These are phyloP conservation scores for Apiospora rasikravindrae DNA, from an alignment of 2,329 filamentous ascomycete species.

Conservation along the genomic window DNA sequence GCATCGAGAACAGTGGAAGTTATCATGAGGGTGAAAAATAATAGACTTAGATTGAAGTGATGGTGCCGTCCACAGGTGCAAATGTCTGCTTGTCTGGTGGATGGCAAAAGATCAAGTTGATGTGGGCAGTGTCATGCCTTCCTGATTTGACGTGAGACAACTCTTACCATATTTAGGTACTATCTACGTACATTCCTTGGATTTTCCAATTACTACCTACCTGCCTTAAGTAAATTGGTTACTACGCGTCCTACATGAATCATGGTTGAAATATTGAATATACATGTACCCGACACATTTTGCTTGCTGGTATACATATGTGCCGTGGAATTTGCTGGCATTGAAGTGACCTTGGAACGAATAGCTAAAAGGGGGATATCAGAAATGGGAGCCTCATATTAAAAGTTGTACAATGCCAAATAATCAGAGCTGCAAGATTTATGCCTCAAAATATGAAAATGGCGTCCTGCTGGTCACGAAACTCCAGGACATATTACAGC, in stretches of 20 bases:
- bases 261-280: background rate
- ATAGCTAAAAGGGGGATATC: background rate
- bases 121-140: slow-evolving; percentile 8
- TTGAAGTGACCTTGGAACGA: background rate
- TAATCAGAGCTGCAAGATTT: background rate
- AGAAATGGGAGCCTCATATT: background rate
- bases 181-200: background rate
- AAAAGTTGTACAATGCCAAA: background rate
- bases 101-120: background rate
- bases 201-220: background rate
- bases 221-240: background rate
- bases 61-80: background rate
- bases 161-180: background rate
- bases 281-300: background rate
- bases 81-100: background rate
- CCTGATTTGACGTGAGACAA: background rate
- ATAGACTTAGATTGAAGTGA: background rate
- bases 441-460: background rate
- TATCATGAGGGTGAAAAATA: too few species aligned
- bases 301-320: background rate
- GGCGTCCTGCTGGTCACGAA: background rate
- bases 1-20: background rate
- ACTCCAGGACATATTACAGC: background rate
- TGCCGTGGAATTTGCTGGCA: background rate
- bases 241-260: background rate